Evolutionary conservation across 176 grass and related monocot genomes (phyloP).

Genomic region (Dendrocalamus sinicus): DNA sequence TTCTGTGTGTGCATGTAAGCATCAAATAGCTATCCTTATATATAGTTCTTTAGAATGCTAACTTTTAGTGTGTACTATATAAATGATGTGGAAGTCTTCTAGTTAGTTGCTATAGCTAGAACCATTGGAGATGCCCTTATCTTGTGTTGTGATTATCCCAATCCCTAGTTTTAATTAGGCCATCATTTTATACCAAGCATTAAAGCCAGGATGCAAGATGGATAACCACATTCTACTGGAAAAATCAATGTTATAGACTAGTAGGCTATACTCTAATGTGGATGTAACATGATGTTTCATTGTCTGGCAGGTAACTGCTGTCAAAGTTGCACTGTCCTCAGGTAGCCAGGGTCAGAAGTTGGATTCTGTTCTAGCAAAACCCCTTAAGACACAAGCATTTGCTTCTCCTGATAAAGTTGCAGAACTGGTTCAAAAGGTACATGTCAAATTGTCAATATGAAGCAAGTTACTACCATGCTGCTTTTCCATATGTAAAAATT

Average conservation of each 20-base stretch:
- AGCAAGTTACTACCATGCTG: background rate
- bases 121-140: no score
- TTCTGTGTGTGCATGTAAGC: no score
- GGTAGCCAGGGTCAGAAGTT: slow-evolving; percentile 82
- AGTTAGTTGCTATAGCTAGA: no score
- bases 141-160: slow-evolving; percentile 19
- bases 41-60: no score
- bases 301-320: slow-evolving; percentile 74
- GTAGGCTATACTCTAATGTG: slow-evolving; percentile 30
- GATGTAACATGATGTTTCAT: slow-evolving; percentile 25
- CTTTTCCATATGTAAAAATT: slow-evolving; percentile 2
- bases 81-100: no score
- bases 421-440: slow-evolving; percentile 92
- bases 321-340: slow-evolving; percentile 88
- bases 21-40: no score
- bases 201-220: background rate
- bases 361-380: slow-evolving; percentile 90
- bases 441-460: slow-evolving; percentile 7
- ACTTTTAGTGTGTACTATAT: no score
- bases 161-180: background rate
- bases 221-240: background rate
- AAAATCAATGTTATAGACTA: background rate
- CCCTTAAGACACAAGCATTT: slow-evolving; percentile 94
- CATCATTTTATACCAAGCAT: slow-evolving; percentile 27
- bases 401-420: slow-evolving; percentile 94